These are phyloP conservation scores for Jimgerdemannia lactiflua DNA, from an alignment of 192 early-diverging fungal genomes.

Conservation along the genomic window DNA sequence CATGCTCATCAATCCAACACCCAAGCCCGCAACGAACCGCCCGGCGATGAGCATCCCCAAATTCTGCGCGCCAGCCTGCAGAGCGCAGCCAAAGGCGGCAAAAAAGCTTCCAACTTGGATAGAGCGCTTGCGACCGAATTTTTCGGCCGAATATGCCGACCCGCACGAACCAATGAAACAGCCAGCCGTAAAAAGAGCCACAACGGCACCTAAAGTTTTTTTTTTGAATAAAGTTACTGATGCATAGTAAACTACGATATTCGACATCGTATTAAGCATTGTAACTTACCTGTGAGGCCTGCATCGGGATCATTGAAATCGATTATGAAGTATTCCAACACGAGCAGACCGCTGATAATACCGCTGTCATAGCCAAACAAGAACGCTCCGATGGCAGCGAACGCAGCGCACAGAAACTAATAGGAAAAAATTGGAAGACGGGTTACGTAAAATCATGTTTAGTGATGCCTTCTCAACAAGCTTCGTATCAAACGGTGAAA, in stretches of 20 bases:
- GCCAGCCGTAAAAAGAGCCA: slow-evolving; percentile 38
- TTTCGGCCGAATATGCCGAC: slow-evolving; percentile 53
- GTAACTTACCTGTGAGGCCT: slow-evolving; percentile 24
- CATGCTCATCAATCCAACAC: slow-evolving; percentile 62
- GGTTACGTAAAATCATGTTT: no score
- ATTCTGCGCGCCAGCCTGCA: slow-evolving; percentile 50
- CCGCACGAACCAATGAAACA: no score
- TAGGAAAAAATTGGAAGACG: no score
- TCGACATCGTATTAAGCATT: slow-evolving; percentile 1
- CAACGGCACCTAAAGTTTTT: slow-evolving; percentile 55
- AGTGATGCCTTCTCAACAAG: no score
- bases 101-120: slow-evolving; percentile 47
- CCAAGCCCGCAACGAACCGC: slow-evolving; percentile 64
- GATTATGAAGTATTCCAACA: slow-evolving; percentile 43
- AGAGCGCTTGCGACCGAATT: slow-evolving; percentile 47
- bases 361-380: slow-evolving; percentile 69
- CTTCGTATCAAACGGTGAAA: no score
- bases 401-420: no score
- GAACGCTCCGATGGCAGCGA: slow-evolving; percentile 49
- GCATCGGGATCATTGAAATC: slow-evolving; percentile 39
- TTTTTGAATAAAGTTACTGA: slow-evolving; percentile 5
- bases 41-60: slow-evolving; percentile 57
- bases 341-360: slow-evolving; percentile 56
- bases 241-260: neutral
- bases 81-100: slow-evolving; percentile 58